Evolutionary conservation across 257 asterid species (phyloP).

Genomic region (Lithospermum erythrorhizon): DNA sequence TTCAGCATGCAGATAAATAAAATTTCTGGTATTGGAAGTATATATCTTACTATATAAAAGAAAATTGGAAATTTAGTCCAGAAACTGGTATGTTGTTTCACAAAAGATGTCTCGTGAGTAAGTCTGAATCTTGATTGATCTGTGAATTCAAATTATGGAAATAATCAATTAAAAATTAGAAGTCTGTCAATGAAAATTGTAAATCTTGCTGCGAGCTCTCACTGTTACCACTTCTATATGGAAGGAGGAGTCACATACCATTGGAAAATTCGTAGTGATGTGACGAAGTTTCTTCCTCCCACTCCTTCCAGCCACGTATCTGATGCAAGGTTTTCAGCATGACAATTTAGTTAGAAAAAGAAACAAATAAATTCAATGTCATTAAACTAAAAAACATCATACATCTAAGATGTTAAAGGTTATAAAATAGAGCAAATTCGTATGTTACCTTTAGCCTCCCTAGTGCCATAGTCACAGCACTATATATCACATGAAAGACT

Average conservation of each 20-base stretch:
- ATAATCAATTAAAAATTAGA: not conserved
- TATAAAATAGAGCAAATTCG: not conserved
- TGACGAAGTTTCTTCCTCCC: conserved; percentile 6
- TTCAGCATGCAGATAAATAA: too few species aligned
- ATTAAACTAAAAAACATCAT: too few species aligned
- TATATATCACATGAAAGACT: conserved; percentile 49
- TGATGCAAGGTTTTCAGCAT: not conserved
- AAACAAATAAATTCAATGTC: too few species aligned
- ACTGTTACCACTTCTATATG: too few species aligned
- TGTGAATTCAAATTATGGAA: not conserved
- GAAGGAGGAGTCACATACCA: conserved; percentile 8
- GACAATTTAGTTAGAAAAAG: too few species aligned
- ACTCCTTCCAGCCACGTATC: conserved; percentile 11
- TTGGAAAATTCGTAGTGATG: conserved; percentile 8
- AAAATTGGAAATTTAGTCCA: not conserved
- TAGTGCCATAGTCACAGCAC: conserved; percentile 49
- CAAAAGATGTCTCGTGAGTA: not conserved
- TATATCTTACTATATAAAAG: not conserved
- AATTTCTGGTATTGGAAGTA: too few species aligned
- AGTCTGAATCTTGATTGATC: not conserved
- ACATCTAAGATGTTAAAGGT: not conserved
- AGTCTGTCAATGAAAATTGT: too few species aligned
- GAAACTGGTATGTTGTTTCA: not conserved
- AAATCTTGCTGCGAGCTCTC: too few species aligned
- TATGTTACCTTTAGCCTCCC: conserved; percentile 47